Conservation (phyloP, 768 basidiomycete species). For the Krasilnikovozyma curviuscula region DNA sequence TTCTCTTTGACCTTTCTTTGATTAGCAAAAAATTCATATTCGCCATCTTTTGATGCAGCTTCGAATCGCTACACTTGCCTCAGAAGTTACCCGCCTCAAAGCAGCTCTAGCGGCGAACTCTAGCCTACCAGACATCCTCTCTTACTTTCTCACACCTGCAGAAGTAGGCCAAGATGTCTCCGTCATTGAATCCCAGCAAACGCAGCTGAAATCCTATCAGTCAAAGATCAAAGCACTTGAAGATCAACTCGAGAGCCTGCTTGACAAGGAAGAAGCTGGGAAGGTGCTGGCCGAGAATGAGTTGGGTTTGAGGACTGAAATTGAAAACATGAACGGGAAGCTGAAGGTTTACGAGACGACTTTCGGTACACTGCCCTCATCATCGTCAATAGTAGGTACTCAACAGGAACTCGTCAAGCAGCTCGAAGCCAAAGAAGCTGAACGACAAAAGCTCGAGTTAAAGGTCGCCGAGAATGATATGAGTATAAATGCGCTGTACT, state of each 20-base stretch:
- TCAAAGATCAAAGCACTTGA: conserved; percentile 14
- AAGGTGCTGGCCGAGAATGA: conserved; percentile 8
- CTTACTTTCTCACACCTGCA: conserved; percentile 48
- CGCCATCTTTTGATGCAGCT: conserved; percentile 32
- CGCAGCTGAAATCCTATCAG: conserved; percentile 1
- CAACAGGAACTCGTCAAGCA: neutral
- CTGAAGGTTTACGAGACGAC: conserved; percentile 45
- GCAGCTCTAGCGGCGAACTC: conserved; percentile 54
- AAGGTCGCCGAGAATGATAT: neutral
- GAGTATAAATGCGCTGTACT: conserved; percentile 48
- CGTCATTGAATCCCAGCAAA: neutral
- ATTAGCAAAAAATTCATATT: neutral
- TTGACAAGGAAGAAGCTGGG: conserved; percentile 5
- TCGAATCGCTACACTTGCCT: conserved; percentile 48
- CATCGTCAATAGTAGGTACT: neutral
- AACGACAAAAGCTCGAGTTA: neutral
- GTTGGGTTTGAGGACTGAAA: conserved; percentile 29
- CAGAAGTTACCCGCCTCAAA: conserved; percentile 54
- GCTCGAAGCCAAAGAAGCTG: neutral
- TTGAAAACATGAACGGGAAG: conserved; percentile 42
- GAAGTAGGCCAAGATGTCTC: conserved; percentile 28
- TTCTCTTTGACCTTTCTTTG: conserved; percentile 1
- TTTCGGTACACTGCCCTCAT: conserved; percentile 28
- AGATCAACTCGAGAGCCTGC: conserved; percentile 3
- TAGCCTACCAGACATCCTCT: conserved; percentile 44